Evolutionary conservation across 2,329 filamentous ascomycete species (phyloP), one percentile per base, ranked within the genome.

Genomic region (Penicillium occitanis): DNA sequence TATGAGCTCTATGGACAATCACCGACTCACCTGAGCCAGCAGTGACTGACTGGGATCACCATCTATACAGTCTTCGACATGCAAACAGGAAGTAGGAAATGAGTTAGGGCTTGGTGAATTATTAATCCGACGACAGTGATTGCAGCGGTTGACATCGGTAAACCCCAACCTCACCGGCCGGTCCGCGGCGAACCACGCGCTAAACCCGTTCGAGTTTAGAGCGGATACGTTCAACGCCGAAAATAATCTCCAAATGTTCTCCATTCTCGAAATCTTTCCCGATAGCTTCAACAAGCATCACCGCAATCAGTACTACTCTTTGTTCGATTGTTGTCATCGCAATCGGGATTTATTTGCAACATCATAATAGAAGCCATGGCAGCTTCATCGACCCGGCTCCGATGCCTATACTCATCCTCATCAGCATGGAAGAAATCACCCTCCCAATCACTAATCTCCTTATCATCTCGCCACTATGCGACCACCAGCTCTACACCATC

Each of bases 101-200:
- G 30, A 33, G 30, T 33, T 33, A 53, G 50, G 50, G 50, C 28
- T 53, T 37, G 30, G 8, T 57, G 51, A 37, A 90, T 85, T 67
- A 90, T 71, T 61, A 90, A 84, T 0, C 83, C 86, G 73, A 87
- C 88, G 69, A 51, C 64, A 1, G 60, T 33, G 14, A 69, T 66
- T 62, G 44, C 14, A 44, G 53, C 33, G 33, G 30, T 22, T 57
- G n/a, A 57, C 53, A 40, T 55, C 58, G 64, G 63, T 42, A 50
- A 60, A 65, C 30, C 14, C 40, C 17, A 13, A 28, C 8, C 17
- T 57, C 37, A 2, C 10, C 46, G 55, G 46, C 65, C 65, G 61
- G 61, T 64, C 62, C 65, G 62, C 61, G 61, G 61, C 65, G 61
- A 64, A 64, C 46, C 35, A 8, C 3, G 40, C 19, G 37, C 62